phyloP scores from a whole-genome alignment of 305 asterid genomes.

The Fraxinus latifolia region DNA sequence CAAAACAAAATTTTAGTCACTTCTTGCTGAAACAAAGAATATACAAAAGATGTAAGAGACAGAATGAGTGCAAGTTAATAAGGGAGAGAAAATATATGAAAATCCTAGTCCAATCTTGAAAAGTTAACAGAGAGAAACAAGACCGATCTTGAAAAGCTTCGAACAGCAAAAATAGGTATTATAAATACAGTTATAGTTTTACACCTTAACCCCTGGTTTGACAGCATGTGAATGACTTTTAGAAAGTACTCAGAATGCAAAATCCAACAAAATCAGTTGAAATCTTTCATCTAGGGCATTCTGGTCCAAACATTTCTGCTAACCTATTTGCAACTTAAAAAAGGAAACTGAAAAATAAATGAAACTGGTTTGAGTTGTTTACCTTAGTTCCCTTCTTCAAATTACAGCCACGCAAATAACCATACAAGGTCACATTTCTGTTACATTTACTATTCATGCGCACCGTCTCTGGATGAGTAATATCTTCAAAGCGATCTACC shows the following conservation, averaged over 20 bases:
- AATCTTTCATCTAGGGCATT: constrained; percentile 5
- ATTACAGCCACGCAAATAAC: constrained; percentile 95
- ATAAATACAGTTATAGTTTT: not conserved
- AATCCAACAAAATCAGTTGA: constrained; percentile 1
- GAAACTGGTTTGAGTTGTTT: constrained; percentile 14
- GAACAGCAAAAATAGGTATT: not conserved
- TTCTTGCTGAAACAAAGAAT: constrained; percentile 3
- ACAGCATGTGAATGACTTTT: not conserved
- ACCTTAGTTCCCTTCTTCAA: constrained; percentile 89
- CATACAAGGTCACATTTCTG: constrained; percentile 75
- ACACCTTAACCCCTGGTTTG: not conserved
- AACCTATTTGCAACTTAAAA: constrained; percentile 6
- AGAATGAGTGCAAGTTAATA: not conserved
- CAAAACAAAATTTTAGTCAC: not conserved
- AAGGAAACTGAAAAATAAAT: not conserved
- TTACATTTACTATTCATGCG: constrained; percentile 71
- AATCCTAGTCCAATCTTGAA: not conserved
- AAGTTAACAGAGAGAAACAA: not conserved
- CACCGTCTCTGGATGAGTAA: constrained; percentile 82
- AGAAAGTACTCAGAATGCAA: not conserved
- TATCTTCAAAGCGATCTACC: constrained; percentile 95
- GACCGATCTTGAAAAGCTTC: not conserved
- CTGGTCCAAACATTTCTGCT: constrained; percentile 8
- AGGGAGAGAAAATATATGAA: not conserved
- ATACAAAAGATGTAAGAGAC: not conserved